These are phyloP conservation scores for Mrakia gelida DNA, from an alignment of 768 basidiomycete species.

Conservation along the genomic window DNA sequence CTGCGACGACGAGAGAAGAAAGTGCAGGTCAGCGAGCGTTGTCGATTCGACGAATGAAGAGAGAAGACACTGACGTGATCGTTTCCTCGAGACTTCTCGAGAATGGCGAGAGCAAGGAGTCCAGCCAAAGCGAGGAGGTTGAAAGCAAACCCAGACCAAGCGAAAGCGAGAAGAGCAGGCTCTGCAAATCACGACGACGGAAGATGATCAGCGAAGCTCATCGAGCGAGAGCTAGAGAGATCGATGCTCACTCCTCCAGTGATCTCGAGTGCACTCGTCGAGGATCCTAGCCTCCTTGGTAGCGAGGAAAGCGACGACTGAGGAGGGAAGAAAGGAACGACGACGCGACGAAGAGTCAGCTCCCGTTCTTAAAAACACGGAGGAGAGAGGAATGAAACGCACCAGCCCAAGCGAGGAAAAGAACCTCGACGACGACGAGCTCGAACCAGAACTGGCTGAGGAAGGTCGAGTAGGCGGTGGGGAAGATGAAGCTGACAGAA, in stretches of 20 bases:
- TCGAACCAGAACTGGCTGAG: conserved; percentile 13
- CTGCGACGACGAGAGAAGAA: not conserved
- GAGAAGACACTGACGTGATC: not conserved
- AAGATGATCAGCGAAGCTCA: not conserved
- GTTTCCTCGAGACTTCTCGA: conserved; percentile 11
- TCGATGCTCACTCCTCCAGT: not conserved
- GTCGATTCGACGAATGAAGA: not conserved
- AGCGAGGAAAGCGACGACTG: conserved; percentile 8
- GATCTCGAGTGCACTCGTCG: not conserved
- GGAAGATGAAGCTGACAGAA: conserved; percentile 11
- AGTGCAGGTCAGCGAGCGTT: not conserved
- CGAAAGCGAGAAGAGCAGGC: conserved; percentile 5
- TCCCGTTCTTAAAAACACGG: not conserved
- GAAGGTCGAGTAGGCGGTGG: not conserved
- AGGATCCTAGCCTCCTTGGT: not conserved
- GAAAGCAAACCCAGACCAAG: not conserved
- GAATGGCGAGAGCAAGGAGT: not conserved
- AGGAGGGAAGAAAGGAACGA: not conserved
- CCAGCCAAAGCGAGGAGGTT: not conserved
- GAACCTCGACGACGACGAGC: conserved; percentile 8
- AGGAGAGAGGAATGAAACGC: not conserved
- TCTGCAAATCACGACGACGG: not conserved
- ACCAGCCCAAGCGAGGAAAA: not conserved
- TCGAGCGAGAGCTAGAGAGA: not conserved
- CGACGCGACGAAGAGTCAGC: not conserved